These are phyloP conservation scores for Pelargonium cotyledonis DNA, from an alignment of 441 rosid species.

Conservation along the genomic window DNA sequence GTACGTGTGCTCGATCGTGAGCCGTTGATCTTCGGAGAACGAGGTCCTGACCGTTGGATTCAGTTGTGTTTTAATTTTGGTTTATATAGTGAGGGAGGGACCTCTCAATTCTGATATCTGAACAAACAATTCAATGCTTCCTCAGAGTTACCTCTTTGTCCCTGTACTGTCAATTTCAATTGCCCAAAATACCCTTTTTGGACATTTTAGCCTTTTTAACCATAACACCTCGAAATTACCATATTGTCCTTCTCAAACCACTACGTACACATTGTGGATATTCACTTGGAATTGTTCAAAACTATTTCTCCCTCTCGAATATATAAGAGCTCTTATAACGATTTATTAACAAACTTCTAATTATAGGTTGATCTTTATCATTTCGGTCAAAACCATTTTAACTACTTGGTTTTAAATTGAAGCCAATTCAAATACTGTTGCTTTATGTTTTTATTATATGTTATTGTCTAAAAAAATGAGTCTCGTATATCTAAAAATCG, in stretches of 20 bases:
- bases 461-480: too few species aligned
- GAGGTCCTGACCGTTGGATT: constrained; percentile 21
- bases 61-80: constrained; percentile 10
- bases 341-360: too few species aligned
- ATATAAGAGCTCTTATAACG: too few species aligned
- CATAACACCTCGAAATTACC: neutral
- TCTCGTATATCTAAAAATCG: too few species aligned
- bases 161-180: constrained; percentile 13
- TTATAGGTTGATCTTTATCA: too few species aligned
- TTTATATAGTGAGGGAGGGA: neutral
- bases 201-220: neutral
- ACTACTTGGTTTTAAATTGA: too few species aligned
- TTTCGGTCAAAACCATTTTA: too few species aligned
- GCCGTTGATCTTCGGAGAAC: neutral
- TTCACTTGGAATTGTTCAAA: too few species aligned
- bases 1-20: neutral
- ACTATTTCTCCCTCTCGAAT: too few species aligned
- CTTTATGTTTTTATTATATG: too few species aligned
- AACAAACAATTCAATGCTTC: constrained; percentile 21
- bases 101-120: constrained; percentile 10
- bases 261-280: too few species aligned
- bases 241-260: neutral
- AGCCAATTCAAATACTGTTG: too few species aligned
- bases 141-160: constrained; percentile 29
- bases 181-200: constrained; percentile 21